These are phyloP conservation scores for Strobilomyces confusus DNA, from an alignment of 768 basidiomycete genomes.

Conservation along the genomic window DNA sequence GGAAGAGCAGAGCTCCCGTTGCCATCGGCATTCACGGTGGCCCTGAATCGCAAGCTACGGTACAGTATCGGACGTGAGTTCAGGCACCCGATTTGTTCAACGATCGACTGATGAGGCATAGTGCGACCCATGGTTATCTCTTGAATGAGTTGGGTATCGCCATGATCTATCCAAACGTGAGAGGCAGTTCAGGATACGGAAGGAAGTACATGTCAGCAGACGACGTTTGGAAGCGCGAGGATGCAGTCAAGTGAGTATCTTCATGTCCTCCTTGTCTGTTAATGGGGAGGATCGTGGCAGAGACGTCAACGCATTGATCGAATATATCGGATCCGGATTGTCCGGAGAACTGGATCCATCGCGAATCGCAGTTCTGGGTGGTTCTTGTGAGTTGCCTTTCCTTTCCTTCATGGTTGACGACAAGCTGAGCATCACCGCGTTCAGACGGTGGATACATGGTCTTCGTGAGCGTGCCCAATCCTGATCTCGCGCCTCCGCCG, in stretches of 20 bases:
- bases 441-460: constrained; percentile 41
- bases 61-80: constrained; percentile 31
- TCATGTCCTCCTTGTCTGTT: neutral
- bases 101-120: constrained; percentile 6
- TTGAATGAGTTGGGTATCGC: constrained; percentile 40
- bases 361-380: constrained; percentile 41
- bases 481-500: neutral
- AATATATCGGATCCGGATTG: constrained; percentile 32
- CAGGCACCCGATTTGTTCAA: neutral
- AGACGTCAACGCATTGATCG: constrained; percentile 38
- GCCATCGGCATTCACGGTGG: constrained; percentile 41
- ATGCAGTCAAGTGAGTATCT: constrained; percentile 36
- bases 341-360: constrained; percentile 31
- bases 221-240: constrained; percentile 41
- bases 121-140: constrained; percentile 38
- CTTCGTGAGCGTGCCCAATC: constrained; percentile 26
- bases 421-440: neutral
- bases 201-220: constrained; percentile 37
- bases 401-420: neutral
- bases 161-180: constrained; percentile 40
- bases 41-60: constrained; percentile 35
- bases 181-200: constrained; percentile 42
- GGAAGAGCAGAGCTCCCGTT: constrained; percentile 28
- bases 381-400: constrained; percentile 32
- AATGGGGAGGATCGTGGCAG: constrained; percentile 14